Percentiles rank a stretch among this genome's conserved stretches.
Evolutionary conservation across 352 stramenopile genomes (phyloP).

Genomic region (Blastocystis sp.): DNA sequence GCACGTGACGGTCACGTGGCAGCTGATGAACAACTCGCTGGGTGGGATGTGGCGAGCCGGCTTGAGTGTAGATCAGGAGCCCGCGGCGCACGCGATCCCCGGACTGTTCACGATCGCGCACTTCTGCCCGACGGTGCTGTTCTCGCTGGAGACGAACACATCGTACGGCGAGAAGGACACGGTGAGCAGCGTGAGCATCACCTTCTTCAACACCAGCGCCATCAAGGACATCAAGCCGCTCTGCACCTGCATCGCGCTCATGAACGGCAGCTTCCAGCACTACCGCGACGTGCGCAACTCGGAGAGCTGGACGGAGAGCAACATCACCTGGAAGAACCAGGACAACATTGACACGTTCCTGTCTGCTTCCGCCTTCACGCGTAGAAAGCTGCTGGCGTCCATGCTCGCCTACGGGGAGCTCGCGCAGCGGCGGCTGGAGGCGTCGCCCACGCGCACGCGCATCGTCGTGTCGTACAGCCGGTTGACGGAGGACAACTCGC

Average conservation of each 20-base stretch:
- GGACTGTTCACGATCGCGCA: conserved; percentile 55
- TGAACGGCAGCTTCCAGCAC: conserved; percentile 50
- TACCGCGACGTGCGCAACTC: conserved; percentile 12
- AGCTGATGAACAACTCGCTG: conserved; percentile 21
- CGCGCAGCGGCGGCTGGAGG: conserved; percentile 24
- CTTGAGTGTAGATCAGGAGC: not conserved
- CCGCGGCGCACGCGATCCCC: not conserved
- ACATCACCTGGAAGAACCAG: conserved; percentile 37
- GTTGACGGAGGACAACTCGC: conserved; percentile 11
- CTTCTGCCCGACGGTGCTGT: conserved; percentile 48
- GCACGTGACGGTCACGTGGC: conserved; percentile 59
- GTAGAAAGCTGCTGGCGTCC: conserved; percentile 43
- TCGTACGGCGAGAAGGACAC: conserved; percentile 23
- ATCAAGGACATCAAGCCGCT: conserved; percentile 32
- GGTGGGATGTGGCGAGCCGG: not conserved
- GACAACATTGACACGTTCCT: conserved; percentile 45
- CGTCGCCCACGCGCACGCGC: conserved; percentile 10
- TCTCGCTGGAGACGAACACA: conserved; percentile 52
- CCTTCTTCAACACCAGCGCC: conserved; percentile 48
- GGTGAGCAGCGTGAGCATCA: conserved; percentile 60
- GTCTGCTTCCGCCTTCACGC: not conserved
- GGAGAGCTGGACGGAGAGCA: conserved; percentile 28
- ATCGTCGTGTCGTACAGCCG: conserved; percentile 59
- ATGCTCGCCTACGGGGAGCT: conserved; percentile 29
- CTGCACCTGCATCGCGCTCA: conserved; percentile 51